Evolutionary conservation across 2,329 filamentous ascomycete genomes (phyloP), one percentile per base, ranked within the genome.

Genomic region (Elsinoe ampelina): DNA sequence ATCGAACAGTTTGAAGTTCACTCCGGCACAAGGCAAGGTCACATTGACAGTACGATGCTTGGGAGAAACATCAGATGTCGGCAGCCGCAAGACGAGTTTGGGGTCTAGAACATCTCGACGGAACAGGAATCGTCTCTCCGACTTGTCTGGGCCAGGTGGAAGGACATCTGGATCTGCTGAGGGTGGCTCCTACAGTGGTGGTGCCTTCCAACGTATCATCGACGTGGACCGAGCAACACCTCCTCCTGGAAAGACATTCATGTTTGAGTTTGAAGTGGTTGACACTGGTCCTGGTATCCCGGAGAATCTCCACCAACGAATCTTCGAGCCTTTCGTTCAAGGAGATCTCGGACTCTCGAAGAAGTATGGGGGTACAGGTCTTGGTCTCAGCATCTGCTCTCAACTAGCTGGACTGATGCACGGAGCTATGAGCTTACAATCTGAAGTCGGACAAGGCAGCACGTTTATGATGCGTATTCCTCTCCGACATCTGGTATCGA

Each of bases 301-400:
- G 0, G 80, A 84, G 5, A 75, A 85, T 61, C 81, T 95, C 69
- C 89, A 90, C 63, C 77, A 87, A 57, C 85, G 85, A 62, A 89
- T 96, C 8, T 96, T 96, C 67, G 91, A 95, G 68, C 91, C 91
- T 0, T 96, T 96, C 66, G 87, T 95, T 0, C 91, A 96, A 70
- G 91, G 87, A n/a, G 90, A 95, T 66, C 74, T 93, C 1, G 87
- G 89, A 0, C 73, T 96, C 13, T 95, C 87, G 73, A 95, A 89
- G 70, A 93, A 93, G 66, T 95, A 85, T 66, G 89, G 89, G 15
- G 91, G 91, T 13, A 95, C 91, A 1, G 91, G 91, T 3, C 75
- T 95, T 1, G 91, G 91, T 1, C 71, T 96, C 56, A 92, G 87
- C 65, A 96, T 96, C 64, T 95, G 89, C 71, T 85, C 88, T 17